These are phyloP conservation scores for Chlamydomonas sp. DNA, from an alignment of 139 green algal species.

Conservation along the genomic window DNA sequence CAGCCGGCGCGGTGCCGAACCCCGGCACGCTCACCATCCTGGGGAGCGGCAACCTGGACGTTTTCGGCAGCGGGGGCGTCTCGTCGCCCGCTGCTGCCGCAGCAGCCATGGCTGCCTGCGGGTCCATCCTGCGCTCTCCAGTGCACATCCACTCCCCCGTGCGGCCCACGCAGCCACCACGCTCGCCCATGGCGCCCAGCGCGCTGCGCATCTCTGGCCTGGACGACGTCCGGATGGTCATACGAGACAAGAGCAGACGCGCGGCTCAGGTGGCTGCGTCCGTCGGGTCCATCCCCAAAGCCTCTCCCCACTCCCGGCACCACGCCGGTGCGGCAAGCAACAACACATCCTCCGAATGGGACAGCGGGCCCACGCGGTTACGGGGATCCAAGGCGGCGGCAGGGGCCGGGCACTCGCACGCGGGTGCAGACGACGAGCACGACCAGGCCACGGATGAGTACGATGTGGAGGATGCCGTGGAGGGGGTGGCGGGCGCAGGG, in stretches of 20 bases:
- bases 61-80: background rate
- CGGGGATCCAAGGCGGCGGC: background rate
- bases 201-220: slow-evolving; percentile 19
- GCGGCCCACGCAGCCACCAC: background rate
- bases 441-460: slow-evolving; percentile 43
- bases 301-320: slow-evolving; percentile 16
- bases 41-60: background rate
- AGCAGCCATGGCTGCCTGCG: background rate
- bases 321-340: background rate
- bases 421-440: slow-evolving; percentile 21
- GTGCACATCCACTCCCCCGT: background rate
- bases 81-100: background rate
- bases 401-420: background rate
- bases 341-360: background rate
- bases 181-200: slow-evolving; percentile 13
- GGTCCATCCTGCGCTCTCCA: slow-evolving; percentile 12
- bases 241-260: slow-evolving; percentile 44
- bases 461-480: slow-evolving; percentile 9
- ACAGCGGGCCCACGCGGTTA: background rate
- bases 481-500: background rate
- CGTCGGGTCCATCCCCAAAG: slow-evolving; percentile 10
- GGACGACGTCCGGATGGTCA: slow-evolving; percentile 44
- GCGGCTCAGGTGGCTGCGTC: slow-evolving; percentile 2
- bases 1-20: background rate
- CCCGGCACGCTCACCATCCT: background rate